Evolutionary conservation across 176 grass and related monocot species (phyloP).

Genomic region (Oryza meridionalis): DNA sequence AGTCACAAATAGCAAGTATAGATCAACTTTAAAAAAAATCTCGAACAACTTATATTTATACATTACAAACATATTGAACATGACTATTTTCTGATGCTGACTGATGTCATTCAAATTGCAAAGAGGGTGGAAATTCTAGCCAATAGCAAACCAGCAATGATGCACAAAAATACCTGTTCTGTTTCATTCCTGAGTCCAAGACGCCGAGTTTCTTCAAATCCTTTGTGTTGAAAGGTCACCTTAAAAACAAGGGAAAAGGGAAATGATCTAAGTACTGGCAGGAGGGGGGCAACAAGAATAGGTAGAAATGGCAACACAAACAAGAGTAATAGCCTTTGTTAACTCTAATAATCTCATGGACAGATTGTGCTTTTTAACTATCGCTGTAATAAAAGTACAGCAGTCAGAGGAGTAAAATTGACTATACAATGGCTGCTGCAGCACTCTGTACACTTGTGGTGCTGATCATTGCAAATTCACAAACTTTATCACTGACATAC

Average conservation of each 20-base stretch:
- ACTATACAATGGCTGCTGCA: not conserved
- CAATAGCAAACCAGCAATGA: conserved; percentile 1
- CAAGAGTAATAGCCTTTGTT: not conserved
- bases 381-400: not conserved
- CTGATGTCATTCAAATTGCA: not conserved
- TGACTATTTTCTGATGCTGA: not conserved
- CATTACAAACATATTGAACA: conserved; percentile 7
- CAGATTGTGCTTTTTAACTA: not conserved
- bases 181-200: conserved; percentile 94
- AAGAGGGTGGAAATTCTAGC: not conserved
- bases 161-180: conserved; percentile 64
- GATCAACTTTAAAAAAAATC: not conserved
- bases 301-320: conserved; percentile 4
- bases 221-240: conserved; percentile 96
- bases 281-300: not conserved
- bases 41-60: not conserved
- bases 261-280: not conserved
- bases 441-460: not conserved
- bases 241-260: conserved; percentile 33
- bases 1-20: not conserved
- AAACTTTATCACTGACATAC: not conserved
- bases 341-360: conserved; percentile 1
- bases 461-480: not conserved
- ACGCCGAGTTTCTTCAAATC: conserved; percentile 92
- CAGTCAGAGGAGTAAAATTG: not conserved